Base-by-base conservation (phyloP, 345 rosid genomes). In the Ceriops zippeliana region DNA sequence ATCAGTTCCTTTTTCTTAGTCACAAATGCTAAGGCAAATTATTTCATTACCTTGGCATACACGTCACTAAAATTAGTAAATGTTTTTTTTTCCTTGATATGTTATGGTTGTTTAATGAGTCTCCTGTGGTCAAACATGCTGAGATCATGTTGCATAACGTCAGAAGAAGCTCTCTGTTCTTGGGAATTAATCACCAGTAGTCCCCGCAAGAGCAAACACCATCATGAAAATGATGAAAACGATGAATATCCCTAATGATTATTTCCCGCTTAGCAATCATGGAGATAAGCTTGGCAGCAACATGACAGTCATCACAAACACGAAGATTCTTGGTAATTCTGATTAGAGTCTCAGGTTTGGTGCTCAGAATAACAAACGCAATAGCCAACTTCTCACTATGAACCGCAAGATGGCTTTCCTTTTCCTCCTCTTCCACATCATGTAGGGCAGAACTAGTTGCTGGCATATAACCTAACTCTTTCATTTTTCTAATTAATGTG, bases 371-470 rank as follows among this genome's bases (percentile, higher is more conserved):
- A 30, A 89, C 91, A 79, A 86, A 90, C 46, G 73, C 89, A 72
- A 90, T 85, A 49, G 93, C 96, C 67, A 90, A 52, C 66, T 87
- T 90, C 82, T 90, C 96, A 70, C 96, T 87, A 49, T 87, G 96
- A 70, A 90, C 88, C 16, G 86, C 85, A 31, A 87, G 80, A 77
- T 90, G 96, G 28, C 83, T 58, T 72, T 85, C 96, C 66, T 89
- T 89, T 73, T 89, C 96, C 82, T 87, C 92, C 59, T 87, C 89
- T 72, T 89, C 96, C 54, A 87, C 87, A 75, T 89, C 96, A 64
- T 89, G 96, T 34, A 89, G 89, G 0, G 96, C 92, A 0, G 87
- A 84, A 61, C 78, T 86, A 3, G 83, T 86, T 60, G 84, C 87
- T 0, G 96, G 90, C 67, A 74, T 72, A 73, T 89, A 89, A 63